These are phyloP conservation scores for Penicillium canariense DNA, from an alignment of 495 filamentous ascomycete species.

Conservation along the genomic window DNA sequence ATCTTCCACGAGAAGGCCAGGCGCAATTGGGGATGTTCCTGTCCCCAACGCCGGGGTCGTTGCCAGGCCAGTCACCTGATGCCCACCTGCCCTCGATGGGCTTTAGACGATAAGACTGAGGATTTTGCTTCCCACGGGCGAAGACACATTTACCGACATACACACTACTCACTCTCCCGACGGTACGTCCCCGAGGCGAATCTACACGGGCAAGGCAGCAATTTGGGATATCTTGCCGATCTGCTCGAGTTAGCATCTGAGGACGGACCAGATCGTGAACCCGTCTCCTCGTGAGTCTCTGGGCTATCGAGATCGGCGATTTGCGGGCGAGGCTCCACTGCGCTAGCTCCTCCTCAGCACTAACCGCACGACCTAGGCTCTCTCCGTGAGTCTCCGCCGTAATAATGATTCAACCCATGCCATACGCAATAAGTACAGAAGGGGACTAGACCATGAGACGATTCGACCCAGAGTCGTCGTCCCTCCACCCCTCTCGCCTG, in stretches of 20 bases:
- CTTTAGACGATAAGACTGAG: background rate
- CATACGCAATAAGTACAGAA: background rate
- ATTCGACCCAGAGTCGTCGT: background rate
- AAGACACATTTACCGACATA: background rate
- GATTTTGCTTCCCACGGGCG: background rate
- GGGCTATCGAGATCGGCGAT: slow-evolving; percentile 27
- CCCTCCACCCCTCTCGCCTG: slow-evolving; percentile 2
- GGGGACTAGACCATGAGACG: no score
- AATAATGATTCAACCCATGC: background rate
- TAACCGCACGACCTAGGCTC: background rate
- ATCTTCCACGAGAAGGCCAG: slow-evolving; percentile 19
- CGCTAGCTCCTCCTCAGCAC: slow-evolving; percentile 1
- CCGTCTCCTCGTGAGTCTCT: slow-evolving; percentile 10
- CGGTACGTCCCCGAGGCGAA: background rate
- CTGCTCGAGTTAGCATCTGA: slow-evolving; percentile 18
- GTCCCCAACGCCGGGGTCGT: slow-evolving; percentile 17
- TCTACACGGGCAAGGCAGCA: background rate
- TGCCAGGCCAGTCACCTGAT: slow-evolving; percentile 28
- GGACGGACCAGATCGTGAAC: slow-evolving; percentile 31
- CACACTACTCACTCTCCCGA: no score
- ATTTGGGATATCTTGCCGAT: slow-evolving; percentile 16
- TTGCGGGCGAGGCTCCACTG: slow-evolving; percentile 26
- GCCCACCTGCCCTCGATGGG: background rate
- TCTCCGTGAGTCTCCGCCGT: slow-evolving; percentile 15
- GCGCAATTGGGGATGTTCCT: background rate